Evolutionary conservation across 495 filamentous ascomycete species (phyloP).

Genomic region (Astrocystis sublimbata): DNA sequence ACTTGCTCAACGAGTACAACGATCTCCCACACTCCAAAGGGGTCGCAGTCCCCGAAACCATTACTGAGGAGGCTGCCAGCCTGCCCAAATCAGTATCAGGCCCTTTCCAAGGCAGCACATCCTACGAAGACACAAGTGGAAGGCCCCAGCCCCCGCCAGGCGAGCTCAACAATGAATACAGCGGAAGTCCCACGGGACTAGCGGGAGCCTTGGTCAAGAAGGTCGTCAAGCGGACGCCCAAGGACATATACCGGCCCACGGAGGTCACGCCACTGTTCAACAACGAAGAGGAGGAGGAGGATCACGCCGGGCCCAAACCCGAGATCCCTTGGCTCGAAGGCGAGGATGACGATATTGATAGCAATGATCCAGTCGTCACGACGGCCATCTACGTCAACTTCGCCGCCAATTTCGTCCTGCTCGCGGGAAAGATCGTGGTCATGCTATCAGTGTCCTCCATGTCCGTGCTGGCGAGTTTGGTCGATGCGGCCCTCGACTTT

Average conservation of each 20-base stretch:
- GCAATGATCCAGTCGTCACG: constrained; percentile 65
- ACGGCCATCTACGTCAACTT: constrained; percentile 86
- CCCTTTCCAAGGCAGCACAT: background rate
- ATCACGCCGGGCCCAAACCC: constrained; percentile 35
- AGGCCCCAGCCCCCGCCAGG: constrained; percentile 21
- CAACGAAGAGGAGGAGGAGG: constrained; percentile 39
- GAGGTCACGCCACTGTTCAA: constrained; percentile 67
- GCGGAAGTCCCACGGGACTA: constrained; percentile 22
- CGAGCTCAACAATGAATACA: constrained; percentile 18
- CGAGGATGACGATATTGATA: constrained; percentile 57
- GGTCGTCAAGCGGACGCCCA: constrained; percentile 77
- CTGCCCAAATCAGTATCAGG: constrained; percentile 19
- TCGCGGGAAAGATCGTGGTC: constrained; percentile 78
- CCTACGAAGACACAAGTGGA: constrained; percentile 11
- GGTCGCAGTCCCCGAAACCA: constrained; percentile 58
- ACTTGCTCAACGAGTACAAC: constrained; percentile 84
- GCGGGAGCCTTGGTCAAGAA: constrained; percentile 35
- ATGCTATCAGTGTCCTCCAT: constrained; percentile 78
- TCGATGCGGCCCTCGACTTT: constrained; percentile 87
- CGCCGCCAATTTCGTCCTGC: constrained; percentile 74
- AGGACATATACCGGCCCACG: constrained; percentile 74
- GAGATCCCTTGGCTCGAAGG: constrained; percentile 56
- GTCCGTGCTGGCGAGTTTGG: constrained; percentile 84
- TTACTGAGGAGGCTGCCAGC: constrained; percentile 47
- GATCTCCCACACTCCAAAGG: constrained; percentile 44